Evolutionary conservation across 1,139 yeast species (phyloP), one percentile per base, ranked within the genome.

Genomic region (Candida sanyaensis): DNA sequence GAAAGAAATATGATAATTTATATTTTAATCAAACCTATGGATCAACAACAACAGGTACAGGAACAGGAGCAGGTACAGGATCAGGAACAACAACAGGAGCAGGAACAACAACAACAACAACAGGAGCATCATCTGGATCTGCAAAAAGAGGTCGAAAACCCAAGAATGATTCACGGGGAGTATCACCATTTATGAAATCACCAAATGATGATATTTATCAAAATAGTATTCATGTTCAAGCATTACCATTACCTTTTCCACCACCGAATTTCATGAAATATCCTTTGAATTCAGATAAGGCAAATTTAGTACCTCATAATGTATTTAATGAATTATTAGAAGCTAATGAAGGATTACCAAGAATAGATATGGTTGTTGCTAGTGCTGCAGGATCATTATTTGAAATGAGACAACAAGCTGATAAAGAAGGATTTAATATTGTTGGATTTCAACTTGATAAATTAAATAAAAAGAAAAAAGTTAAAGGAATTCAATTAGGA

Each of bases 211-310:
- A 21, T n/a, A 38, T 17, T 17, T 17, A 13, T 21, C 38, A 30
- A 23, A 28, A 41, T n/a, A 40, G 37, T 7, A 31, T 47, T 2
- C 64, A 58, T 48, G 56, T 64, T 9, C 58, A 63, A 42, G 63
- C 73, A n/a, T 77, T 79, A 2, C 80, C 80, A 7, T 61, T 75
- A 37, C 79, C 80, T 6, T 75, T 75, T 49, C 80, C 80, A 6
- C 80, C 80, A 0, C 68, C 69, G n/a, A 69, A 72, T 52, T 75
- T 65, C 59, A 75, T 75, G 80, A 77, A 79, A n/a, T 74, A 73
- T 51, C 78, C 80, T 0, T 54, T 75, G 31, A 52, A 66, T 17
- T 66, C 79, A 1, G 73, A 72, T 43, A 59, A 64, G 47, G 63
- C 77, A 0, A 57, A 69, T 4, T 58, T 74, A 37, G 57, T 66